Conservation (phyloP, 2,329 filamentous ascomycete genomes). For the Talaromyces sp. region DNA sequence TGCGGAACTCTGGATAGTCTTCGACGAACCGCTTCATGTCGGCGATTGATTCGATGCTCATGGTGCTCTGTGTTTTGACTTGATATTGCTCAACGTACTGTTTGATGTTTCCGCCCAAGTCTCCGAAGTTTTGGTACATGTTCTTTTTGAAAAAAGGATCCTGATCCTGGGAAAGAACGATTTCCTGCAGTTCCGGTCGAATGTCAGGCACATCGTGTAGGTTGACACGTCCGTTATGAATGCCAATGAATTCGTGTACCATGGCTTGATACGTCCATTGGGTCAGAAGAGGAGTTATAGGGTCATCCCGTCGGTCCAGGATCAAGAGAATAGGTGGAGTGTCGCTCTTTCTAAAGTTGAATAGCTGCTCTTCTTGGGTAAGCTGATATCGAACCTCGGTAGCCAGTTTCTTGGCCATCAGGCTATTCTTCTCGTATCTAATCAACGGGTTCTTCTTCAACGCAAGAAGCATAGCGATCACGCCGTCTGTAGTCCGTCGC, state of each 20-base stretch:
- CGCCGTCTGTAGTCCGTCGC: slow-evolving; percentile 79
- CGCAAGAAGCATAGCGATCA: slow-evolving; percentile 77
- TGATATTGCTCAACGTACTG: slow-evolving; percentile 99
- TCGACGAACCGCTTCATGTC: slow-evolving; percentile 99
- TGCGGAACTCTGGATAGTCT: slow-evolving; percentile 96
- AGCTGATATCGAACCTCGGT: slow-evolving; percentile 89
- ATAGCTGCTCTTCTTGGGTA: slow-evolving; percentile 91
- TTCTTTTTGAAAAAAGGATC: slow-evolving; percentile 99
- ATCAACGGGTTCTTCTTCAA: slow-evolving; percentile 97
- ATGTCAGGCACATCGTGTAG: slow-evolving; percentile 79
- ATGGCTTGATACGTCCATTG: slow-evolving; percentile 99
- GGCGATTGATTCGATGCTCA: slow-evolving; percentile 92
- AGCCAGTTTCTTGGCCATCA: slow-evolving; percentile 86
- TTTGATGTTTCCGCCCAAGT: slow-evolving; percentile 92
- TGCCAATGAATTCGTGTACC: slow-evolving; percentile 93
- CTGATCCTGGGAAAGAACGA: slow-evolving; percentile 92
- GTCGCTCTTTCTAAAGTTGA: slow-evolving; percentile 92
- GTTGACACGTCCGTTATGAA: slow-evolving; percentile 91
- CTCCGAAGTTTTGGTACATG: slow-evolving; percentile 97
- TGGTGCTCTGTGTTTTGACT: slow-evolving; percentile 91
- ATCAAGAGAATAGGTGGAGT: slow-evolving; percentile 90
- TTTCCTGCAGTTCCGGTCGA: slow-evolving; percentile 82
- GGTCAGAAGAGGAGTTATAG: slow-evolving; percentile 86
- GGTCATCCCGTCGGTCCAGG: slow-evolving; percentile 87
- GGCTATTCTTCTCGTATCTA: slow-evolving; percentile 85